These are phyloP conservation scores for Dendrocalamus sinicus DNA, from an alignment of 176 grass and related monocot species.

Conservation along the genomic window DNA sequence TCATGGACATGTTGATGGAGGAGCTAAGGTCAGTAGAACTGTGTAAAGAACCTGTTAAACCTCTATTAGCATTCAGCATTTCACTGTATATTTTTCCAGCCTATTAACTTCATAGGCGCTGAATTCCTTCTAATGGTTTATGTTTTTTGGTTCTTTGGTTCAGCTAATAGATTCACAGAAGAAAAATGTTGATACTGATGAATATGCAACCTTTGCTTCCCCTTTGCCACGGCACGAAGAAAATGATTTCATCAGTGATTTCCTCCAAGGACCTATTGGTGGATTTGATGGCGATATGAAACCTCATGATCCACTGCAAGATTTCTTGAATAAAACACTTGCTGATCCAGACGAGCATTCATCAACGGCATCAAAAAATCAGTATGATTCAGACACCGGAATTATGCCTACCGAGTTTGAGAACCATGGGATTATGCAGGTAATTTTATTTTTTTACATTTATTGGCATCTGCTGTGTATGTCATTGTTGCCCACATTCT, in stretches of 20 bases:
- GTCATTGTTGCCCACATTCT: constrained; percentile 16
- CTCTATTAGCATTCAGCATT: constrained; percentile 13
- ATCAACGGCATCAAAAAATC: constrained; percentile 48
- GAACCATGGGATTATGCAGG: constrained; percentile 34
- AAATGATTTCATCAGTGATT: constrained; percentile 1
- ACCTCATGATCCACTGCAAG: constrained; percentile 38
- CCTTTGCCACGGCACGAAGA: constrained; percentile 15
- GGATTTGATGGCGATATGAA: constrained; percentile 33
- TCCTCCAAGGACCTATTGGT: constrained; percentile 17
- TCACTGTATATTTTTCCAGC: background rate
- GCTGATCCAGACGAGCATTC: constrained; percentile 57
- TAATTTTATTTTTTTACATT: constrained; percentile 21
- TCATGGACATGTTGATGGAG: constrained; percentile 28
- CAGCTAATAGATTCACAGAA: constrained; percentile 13
- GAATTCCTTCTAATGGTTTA: constrained; percentile 3
- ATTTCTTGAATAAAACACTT: constrained; percentile 52
- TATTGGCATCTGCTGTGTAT: background rate
- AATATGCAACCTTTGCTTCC: background rate
- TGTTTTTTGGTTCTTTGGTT: constrained; percentile 11
- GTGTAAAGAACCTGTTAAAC: background rate
- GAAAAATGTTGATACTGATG: constrained; percentile 6
- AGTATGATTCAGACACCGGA: constrained; percentile 50
- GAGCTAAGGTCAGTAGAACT: constrained; percentile 51
- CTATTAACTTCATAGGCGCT: background rate
- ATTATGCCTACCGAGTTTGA: constrained; percentile 25